phyloP scores from a whole-genome alignment of 2,329 filamentous ascomycete species.

The Pleochaeta shiraiana region DNA sequence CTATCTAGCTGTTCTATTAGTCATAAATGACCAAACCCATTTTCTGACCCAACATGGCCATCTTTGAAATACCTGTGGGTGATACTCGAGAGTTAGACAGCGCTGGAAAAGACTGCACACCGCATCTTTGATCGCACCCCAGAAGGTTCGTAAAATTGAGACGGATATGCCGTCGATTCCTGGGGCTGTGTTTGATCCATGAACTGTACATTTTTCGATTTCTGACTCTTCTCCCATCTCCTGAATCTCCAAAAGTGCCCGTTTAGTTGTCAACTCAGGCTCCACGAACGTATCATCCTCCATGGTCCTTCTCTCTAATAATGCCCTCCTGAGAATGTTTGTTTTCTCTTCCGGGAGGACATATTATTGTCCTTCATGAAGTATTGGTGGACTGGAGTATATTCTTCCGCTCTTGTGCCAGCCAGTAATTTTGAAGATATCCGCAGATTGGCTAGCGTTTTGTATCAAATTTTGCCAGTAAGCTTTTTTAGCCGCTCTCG shows the following conservation, averaged over 20 bases:
- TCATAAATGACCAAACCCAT: not conserved
- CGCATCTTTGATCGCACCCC: too few species aligned
- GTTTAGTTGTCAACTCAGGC: too few species aligned
- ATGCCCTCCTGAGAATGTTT: too few species aligned
- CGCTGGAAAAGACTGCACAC: not conserved
- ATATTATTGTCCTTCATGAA: too few species aligned
- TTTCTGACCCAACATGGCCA: not conserved
- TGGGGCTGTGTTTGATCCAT: too few species aligned
- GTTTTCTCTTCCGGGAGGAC: too few species aligned
- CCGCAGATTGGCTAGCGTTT: not conserved
- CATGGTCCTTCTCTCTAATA: too few species aligned
- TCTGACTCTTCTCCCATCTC: too few species aligned
- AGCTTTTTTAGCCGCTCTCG: not conserved
- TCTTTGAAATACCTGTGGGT: not conserved
- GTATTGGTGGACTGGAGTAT: not conserved
- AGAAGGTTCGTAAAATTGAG: too few species aligned
- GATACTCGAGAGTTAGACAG: not conserved
- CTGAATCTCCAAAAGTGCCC: too few species aligned
- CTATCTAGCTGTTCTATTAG: not conserved
- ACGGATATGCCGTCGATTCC: too few species aligned
- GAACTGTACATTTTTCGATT: too few species aligned
- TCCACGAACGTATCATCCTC: not conserved
- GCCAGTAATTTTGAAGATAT: not conserved
- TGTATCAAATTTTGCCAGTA: not conserved
- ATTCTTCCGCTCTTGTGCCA: not conserved